A percentile compares a stretch with the other conserved stretches of the same genome.
Evolutionary conservation across 2,329 filamentous ascomycete species (phyloP).

Genomic region (Trichoderma semiorbis): DNA sequence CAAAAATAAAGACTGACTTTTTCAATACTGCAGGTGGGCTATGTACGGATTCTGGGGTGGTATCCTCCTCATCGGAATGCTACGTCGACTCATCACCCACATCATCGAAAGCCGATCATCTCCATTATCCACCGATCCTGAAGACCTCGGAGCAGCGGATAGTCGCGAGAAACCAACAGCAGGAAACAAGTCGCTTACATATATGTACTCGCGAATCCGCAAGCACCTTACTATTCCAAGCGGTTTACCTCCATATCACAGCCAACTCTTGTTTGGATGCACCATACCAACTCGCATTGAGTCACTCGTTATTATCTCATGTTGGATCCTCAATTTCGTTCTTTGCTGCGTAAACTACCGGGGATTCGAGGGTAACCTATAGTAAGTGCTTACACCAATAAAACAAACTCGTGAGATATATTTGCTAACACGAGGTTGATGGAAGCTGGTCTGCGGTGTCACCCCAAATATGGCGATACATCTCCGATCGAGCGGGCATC

Average conservation of each 20-base stretch:
- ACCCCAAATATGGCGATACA: conserved; percentile 3
- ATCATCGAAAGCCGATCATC: not conserved
- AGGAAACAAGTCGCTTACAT: not conserved
- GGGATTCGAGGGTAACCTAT: not conserved
- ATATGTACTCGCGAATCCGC: not conserved
- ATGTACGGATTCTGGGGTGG: conserved; percentile 5
- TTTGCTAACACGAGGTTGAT: not conserved
- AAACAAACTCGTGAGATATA: not conserved
- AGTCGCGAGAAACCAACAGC: not conserved
- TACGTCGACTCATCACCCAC: not conserved
- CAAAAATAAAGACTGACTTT: not conserved
- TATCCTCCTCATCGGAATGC: not conserved
- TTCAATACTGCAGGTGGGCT: not conserved
- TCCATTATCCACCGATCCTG: not conserved
- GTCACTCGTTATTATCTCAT: not conserved
- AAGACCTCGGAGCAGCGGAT: not conserved
- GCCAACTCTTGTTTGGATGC: conserved; percentile 3
- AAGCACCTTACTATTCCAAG: not conserved
- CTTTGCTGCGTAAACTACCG: conserved; percentile 4
- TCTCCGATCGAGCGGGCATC: not conserved
- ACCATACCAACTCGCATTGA: conserved; percentile 2
- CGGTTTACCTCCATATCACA: not conserved
- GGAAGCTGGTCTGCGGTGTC: not conserved
- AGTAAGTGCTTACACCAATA: not conserved
- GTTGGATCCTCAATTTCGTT: conserved; percentile 3